phyloP scores from a whole-genome alignment of 179 eudicot genomes.

The Gypsophila paniculata region DNA sequence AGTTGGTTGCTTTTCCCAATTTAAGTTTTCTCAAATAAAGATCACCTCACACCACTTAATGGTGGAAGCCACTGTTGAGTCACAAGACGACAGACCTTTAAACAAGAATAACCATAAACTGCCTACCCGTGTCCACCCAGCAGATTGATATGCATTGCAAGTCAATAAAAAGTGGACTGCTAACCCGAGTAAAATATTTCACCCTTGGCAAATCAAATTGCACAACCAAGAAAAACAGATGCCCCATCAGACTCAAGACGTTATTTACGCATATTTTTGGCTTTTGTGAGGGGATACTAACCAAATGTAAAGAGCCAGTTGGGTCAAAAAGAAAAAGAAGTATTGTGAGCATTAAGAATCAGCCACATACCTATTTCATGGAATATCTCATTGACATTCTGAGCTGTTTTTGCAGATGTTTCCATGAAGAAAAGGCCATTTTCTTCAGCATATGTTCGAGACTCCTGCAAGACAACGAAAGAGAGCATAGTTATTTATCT shows the following conservation, averaged over 20 bases:
- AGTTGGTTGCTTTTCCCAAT: background rate
- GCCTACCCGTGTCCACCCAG: background rate
- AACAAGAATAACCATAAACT: conserved; percentile 1
- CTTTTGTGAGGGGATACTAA: too few relatives aligned
- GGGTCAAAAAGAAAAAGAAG: background rate
- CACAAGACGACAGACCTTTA: background rate
- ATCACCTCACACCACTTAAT: background rate
- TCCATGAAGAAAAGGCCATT: conserved; percentile 92
- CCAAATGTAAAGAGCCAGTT: too few relatives aligned
- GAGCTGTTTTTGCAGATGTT: conserved; percentile 88
- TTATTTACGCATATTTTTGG: too few relatives aligned
- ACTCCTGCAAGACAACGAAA: conserved; percentile 54
- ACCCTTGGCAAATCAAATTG: background rate
- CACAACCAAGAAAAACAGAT: background rate
- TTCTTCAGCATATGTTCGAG: conserved; percentile 81
- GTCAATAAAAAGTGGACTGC: background rate
- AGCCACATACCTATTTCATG: conserved; percentile 69
- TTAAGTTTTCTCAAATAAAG: background rate
- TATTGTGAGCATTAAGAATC: background rate
- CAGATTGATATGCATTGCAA: conserved; percentile 7
- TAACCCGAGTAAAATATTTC: background rate
- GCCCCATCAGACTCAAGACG: too few relatives aligned
- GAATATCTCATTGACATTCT: conserved; percentile 77
- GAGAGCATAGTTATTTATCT: background rate
- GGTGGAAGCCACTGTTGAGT: background rate